Conservation (phyloP, 1,139 yeast species). For the Yamadazyma friedrichii region DNA sequence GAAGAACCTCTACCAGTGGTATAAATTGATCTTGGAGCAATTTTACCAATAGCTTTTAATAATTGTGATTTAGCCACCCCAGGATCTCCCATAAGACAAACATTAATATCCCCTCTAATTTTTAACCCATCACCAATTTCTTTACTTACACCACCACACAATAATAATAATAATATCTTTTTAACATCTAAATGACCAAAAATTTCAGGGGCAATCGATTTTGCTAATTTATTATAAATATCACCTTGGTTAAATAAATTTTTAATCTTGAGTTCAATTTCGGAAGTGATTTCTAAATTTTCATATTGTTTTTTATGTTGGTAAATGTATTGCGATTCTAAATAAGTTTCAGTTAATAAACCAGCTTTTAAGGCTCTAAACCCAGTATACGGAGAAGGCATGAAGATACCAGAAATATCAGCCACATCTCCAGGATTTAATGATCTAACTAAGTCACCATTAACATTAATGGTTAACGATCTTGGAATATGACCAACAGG, state of each 20-base stretch:
- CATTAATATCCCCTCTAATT: conserved; percentile 95
- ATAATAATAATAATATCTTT: conserved; percentile 76
- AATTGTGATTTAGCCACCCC: conserved; percentile 99
- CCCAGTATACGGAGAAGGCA: conserved; percentile 96
- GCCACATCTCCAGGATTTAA: conserved; percentile 95
- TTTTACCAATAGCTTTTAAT: conserved; percentile 84
- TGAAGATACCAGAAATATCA: conserved; percentile 85
- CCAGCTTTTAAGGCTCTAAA: conserved; percentile 92
- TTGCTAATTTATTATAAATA: conserved; percentile 76
- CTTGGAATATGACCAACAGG: conserved; percentile 98
- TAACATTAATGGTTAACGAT: conserved; percentile 76
- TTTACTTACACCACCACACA: conserved; percentile 96
- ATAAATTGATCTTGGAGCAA: conserved; percentile 96
- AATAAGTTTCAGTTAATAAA: conserved; percentile 85
- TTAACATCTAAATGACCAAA: conserved; percentile 93
- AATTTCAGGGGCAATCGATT: conserved; percentile 96
- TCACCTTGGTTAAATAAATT: conserved; percentile 56
- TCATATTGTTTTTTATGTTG: conserved; percentile 92
- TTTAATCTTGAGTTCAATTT: conserved; percentile 54
- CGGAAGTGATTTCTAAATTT: conserved; percentile 56
- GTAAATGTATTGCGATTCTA: conserved; percentile 81
- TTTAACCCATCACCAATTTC: conserved; percentile 95
- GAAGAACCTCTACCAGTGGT: conserved; percentile 99
- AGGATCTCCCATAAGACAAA: conserved; percentile 98
- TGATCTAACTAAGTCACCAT: conserved; percentile 84